These are phyloP conservation scores for Barnettozyma californica DNA, from an alignment of 805 yeast genomes.

Conservation along the genomic window DNA sequence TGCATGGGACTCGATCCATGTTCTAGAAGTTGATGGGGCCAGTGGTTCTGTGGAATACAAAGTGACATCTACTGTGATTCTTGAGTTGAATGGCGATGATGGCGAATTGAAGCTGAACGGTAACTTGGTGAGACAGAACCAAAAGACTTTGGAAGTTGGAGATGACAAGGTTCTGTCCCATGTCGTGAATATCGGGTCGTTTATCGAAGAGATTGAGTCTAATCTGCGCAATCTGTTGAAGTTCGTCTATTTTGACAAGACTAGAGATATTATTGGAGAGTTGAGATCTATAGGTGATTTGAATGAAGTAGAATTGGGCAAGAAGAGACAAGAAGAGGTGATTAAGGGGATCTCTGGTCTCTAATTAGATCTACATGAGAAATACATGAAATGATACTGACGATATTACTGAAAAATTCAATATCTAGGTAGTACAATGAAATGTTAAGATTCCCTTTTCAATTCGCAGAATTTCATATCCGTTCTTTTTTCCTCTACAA, in stretches of 20 bases:
- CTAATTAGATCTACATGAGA: background rate
- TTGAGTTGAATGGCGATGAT: slow-evolving; percentile 46
- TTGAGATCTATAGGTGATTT: slow-evolving; percentile 37
- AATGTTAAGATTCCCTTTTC: too few species aligned
- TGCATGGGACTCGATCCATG: slow-evolving; percentile 90
- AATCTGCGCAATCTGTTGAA: slow-evolving; percentile 82
- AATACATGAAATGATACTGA: background rate
- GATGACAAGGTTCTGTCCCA: slow-evolving; percentile 50
- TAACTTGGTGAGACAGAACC: slow-evolving; percentile 78
- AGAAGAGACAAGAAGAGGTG: slow-evolving; percentile 7
- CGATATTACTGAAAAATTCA: too few species aligned
- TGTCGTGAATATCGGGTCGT: slow-evolving; percentile 75
- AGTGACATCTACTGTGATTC: slow-evolving; percentile 81
- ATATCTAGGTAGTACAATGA: too few species aligned
- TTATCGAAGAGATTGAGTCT: slow-evolving; percentile 84
- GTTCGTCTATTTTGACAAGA: slow-evolving; percentile 93
- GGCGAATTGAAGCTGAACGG: slow-evolving; percentile 60
- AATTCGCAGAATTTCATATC: too few species aligned
- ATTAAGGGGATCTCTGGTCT: slow-evolving; percentile 5
- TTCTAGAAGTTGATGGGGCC: slow-evolving; percentile 59
- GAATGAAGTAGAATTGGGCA: slow-evolving; percentile 4
- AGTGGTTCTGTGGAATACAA: slow-evolving; percentile 45
- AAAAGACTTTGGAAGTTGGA: slow-evolving; percentile 40
- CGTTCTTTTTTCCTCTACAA: too few species aligned
- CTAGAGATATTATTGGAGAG: slow-evolving; percentile 79